Evolutionary conservation across 257 asterid species (phyloP).

Genomic region (Thymus mandschuricus): DNA sequence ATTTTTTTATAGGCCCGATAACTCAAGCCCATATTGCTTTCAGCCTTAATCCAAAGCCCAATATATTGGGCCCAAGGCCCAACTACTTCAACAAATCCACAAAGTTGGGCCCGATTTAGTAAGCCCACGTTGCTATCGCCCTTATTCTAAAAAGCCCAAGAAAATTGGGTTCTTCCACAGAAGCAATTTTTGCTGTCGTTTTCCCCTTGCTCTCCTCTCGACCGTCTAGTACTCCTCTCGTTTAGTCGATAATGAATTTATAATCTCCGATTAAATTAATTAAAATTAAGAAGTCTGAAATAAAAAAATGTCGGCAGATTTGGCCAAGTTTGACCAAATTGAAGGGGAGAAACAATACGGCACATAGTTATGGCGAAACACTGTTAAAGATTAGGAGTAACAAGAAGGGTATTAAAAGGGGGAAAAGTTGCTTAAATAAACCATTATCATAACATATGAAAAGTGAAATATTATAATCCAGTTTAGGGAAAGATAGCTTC

Average conservation of each 20-base stretch:
- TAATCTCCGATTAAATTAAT: too few species aligned
- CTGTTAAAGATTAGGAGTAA: constrained; percentile 2
- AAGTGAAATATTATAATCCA: constrained; percentile 3
- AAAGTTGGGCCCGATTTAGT: too few species aligned
- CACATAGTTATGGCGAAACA: not conserved
- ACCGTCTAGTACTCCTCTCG: too few species aligned
- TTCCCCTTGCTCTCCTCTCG: too few species aligned
- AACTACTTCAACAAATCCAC: too few species aligned
- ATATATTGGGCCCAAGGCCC: too few species aligned
- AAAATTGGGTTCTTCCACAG: too few species aligned
- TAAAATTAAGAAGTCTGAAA: not conserved
- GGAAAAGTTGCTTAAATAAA: constrained; percentile 1
- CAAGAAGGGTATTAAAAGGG: not conserved
- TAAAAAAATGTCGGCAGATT: not conserved
- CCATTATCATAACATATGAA: constrained; percentile 9
- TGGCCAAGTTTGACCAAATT: not conserved
- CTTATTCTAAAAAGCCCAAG: too few species aligned
- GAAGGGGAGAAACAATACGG: not conserved
- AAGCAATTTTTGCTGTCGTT: too few species aligned
- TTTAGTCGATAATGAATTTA: too few species aligned
- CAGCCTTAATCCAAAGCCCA: not conserved
- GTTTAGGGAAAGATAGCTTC: constrained; percentile 25
- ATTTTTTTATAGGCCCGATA: not conserved
- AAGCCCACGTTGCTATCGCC: too few species aligned
- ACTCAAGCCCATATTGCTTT: not conserved